A percentile compares a stretch with the other conserved stretches of the same genome.
These are phyloP conservation scores for Erythrobasidium hasegawianum DNA, from an alignment of 1,284 basidiomycete genomes.

Conservation along the genomic window DNA sequence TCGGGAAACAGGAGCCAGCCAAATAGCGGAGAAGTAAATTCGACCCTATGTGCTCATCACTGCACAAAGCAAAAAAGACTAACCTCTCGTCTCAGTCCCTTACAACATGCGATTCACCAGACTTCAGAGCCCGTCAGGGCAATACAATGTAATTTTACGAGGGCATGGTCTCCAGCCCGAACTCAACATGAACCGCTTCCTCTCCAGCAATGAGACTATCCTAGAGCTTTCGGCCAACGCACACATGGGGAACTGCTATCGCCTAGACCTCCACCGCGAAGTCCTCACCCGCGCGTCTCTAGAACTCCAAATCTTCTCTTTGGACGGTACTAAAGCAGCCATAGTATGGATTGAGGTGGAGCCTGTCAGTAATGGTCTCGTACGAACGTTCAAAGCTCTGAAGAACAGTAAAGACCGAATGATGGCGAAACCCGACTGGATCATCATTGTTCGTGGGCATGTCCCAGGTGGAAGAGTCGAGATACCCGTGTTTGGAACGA, in stretches of 20 bases:
- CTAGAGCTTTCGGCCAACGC: background rate
- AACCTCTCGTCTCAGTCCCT: no score
- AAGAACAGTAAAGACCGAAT: background rate
- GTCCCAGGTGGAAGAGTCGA: background rate
- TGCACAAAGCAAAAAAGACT: no score
- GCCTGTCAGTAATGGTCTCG: background rate
- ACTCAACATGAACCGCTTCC: background rate
- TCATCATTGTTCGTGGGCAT: background rate
- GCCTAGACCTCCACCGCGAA: background rate
- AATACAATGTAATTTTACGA: background rate
- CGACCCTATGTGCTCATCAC: no score
- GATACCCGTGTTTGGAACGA: background rate
- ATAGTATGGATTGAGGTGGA: slow-evolving; percentile 1
- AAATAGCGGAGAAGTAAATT: no score
- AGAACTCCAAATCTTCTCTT: background rate
- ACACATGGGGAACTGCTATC: background rate
- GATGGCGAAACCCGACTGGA: background rate
- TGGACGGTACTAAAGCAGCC: background rate
- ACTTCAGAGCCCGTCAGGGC: background rate
- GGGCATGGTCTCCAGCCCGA: background rate
- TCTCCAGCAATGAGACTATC: background rate
- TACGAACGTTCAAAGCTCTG: background rate
- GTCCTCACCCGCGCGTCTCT: background rate
- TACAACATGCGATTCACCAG: background rate
- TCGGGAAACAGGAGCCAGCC: no score